These are phyloP conservation scores for Candida nemodendra DNA, from an alignment of 805 yeast genomes.

Conservation along the genomic window DNA sequence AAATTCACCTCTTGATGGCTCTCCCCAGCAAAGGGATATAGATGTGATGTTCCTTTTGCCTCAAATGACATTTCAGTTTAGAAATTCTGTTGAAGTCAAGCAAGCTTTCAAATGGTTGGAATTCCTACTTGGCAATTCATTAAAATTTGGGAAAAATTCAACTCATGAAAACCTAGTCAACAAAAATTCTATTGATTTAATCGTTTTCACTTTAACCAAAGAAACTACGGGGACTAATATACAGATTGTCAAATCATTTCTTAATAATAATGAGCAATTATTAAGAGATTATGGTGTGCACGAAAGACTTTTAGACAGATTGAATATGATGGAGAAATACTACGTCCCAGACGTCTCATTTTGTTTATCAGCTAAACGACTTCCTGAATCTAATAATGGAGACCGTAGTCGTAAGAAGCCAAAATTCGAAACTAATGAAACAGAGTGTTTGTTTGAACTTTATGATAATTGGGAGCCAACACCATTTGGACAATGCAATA, in stretches of 20 bases:
- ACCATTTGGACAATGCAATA: constrained; percentile 47
- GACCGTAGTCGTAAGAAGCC: too few relatives aligned
- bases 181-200: constrained; percentile 8
- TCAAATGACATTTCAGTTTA: constrained; percentile 1
- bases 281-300: constrained; percentile 8
- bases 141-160: constrained; percentile 22
- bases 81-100: constrained; percentile 3
- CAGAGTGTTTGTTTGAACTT: constrained; percentile 30
- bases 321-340: constrained; percentile 23
- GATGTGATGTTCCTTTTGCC: constrained; percentile 1
- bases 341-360: constrained; percentile 21
- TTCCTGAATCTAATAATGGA: too few relatives aligned
- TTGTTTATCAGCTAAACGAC: too few relatives aligned
- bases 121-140: constrained; percentile 19
- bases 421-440: constrained; percentile 1
- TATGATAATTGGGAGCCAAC: constrained; percentile 47
- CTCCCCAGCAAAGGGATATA: constrained; percentile 2
- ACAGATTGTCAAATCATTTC: constrained; percentile 6
- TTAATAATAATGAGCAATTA: constrained; percentile 8
- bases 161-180: constrained; percentile 20
- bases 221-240: constrained; percentile 7
- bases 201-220: constrained; percentile 12
- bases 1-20: constrained; percentile 3
- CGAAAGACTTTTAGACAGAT: constrained; percentile 16
- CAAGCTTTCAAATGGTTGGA: constrained; percentile 28